Base-by-base conservation (phyloP, 768 basidiomycete species). In the Tulasnella sp. region DNA sequence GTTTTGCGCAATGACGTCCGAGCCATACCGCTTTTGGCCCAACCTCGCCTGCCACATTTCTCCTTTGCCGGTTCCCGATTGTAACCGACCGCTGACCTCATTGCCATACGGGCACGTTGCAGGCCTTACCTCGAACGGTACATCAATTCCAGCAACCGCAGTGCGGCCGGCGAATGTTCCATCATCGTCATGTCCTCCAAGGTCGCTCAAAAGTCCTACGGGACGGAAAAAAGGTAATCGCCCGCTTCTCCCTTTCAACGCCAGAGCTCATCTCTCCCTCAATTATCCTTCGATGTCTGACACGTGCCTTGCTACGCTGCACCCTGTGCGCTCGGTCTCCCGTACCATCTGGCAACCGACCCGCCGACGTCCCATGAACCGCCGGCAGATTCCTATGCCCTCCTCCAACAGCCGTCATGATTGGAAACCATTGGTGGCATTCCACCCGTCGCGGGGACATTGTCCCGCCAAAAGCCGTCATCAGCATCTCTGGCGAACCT, bases 171-270 rank as follows among this genome's bases (percentile, higher is more conserved):
- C 49, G 94, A 97, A 68, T 81, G 91, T 46, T 90, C 91, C 3
- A 80, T 98, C 59, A 86, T 97, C 60, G 86, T 98, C 64, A 92
- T 96, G 87, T 93, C 90, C n/a, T 90, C 86, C 67, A 91, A 86
- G 66, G 92, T 97, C 29, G 94, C 90, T 2, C 94, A 98, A 74
- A 94, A 97, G 67, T 91, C 88, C 7, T 98, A 97, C 67, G 93
- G 92, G 35, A 91, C 85, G 15, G 93, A 97, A 69, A 96, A 96
- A 69, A 78, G 93, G 85, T 86, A 60, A 50, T 54, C 37, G 6
- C 9, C 6, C 4, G 3, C 3, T 36, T 2, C 40, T n/a, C n/a
- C 54, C 29, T 40, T 50, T 39, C 32, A 21, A 29, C 40, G 25
- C 31, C 27, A 0, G 25, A 55, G 3, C 25, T 51, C 31, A 27